Evolutionary conservation across 345 rosid genomes (phyloP), one percentile per base, ranked within the genome.

Genomic region (Orychophragmus violaceus): DNA sequence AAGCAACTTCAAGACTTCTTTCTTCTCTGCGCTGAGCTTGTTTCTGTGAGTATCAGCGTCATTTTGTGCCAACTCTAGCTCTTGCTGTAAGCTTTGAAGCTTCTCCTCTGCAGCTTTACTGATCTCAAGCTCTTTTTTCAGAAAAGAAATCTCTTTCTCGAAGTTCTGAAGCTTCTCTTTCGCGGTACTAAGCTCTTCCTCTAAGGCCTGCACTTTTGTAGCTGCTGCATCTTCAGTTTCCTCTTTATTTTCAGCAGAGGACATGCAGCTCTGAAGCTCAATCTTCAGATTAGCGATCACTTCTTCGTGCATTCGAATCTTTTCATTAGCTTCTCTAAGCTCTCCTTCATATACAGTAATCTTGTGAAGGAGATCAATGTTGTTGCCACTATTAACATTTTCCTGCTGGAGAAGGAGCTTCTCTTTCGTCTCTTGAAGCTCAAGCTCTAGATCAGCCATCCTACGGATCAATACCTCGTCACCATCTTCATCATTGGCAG

Each of bases 361-460:
- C 62, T 73, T 80, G 29, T 78, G 77, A 37, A 71, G 81, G 35
- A 68, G 56, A 72, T 79, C 82, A 36, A 59, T 76, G 35, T 53
- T 61, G 50, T 54, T 69, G 45, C 60, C 80, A 61, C 35, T 46
- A 30, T 64, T 70, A 13, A 16, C 70, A 35, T 45, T 83, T 71
- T 80, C 85, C 36, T 73, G 70, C 42, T 74, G 82, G 69, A 62
- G 13, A 64, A 66, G 77, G 22, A 91, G 83, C 79, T 82, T 83
- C 58, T 80, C 81, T 68, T 83, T 82, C 6, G 71, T 76, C 37
- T 76, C 85, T 57, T 65, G 76, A 49, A 85, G 87, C 62, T 84
- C 84, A 70, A 70, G 65, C 56, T 86, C 96, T 52, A 84, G 62
- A 10, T 83, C 89, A 58, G 77, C 58, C 32, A 89, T 69, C 71